Evolutionary conservation across 805 yeast species (phyloP), one percentile per base, ranked within the genome.

Genomic region (Candida nemodendra): DNA sequence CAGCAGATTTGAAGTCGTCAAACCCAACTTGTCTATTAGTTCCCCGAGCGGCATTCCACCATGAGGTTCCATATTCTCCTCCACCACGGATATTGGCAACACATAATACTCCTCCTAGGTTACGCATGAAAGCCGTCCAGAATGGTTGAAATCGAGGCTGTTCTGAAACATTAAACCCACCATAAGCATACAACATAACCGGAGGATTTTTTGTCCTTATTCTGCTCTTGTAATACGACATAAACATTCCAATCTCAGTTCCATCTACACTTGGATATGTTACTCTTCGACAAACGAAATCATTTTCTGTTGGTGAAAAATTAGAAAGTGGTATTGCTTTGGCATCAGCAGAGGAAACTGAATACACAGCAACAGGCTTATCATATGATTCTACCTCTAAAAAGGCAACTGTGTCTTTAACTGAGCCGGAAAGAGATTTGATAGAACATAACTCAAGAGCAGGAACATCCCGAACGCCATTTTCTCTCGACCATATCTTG

Each of bases 31-130:
- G 41, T 18, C 41, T 14, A 14, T 21, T 32, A 4, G 36, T 29
- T 3, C 37, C 41, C 4, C 41, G 41, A 9, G 41, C 41, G 11
- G 37, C 37, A 9, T 32, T 32, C 41, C 41, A 38, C 41, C 41
- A 38, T 8, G 22, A 23, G 22, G 23, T 18, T 12, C 41, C 41
- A 18, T 38, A 32, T 15, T 38, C 41, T 2, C 41, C 41, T 5
- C 41, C 41, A 9, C 41, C 41, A 2, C 41, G 19, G 15, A 38
- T 38, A 18, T 38, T 38, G 9, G 36, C 41, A 4, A 38, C 41
- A 24, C 41, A 38, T 21, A 38, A 25, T 9, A 38, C 37, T 3
- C 41, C 41, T 2, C 41, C 41, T 14, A 36, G 24, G 3, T 32
- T 17, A 16, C 24, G 23, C 37, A 38, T 32, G 22, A 38, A 38